phyloP scores from a whole-genome alignment of 2,329 filamentous ascomycete species.

The Sporothrix mexicana region DNA sequence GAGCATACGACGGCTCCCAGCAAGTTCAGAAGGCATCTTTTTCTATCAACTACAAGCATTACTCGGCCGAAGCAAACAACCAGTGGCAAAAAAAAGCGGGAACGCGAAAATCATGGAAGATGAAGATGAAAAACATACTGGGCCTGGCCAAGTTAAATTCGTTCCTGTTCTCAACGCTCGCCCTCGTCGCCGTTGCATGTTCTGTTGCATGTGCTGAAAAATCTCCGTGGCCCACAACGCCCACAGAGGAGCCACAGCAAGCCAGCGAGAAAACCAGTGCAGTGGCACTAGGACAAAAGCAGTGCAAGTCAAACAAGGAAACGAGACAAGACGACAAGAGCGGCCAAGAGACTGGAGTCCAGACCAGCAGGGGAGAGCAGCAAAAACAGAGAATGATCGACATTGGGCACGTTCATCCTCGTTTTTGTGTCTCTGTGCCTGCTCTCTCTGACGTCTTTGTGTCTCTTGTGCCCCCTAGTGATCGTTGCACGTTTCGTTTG shows the following conservation, averaged over 20 bases:
- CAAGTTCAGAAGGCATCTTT: background rate
- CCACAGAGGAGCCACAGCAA: background rate
- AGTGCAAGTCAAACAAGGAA: constrained; percentile 15
- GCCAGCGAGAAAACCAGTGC: background rate
- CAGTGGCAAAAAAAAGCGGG: background rate
- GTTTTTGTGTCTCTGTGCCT: too few relatives aligned
- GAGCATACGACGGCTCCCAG: constrained; percentile 6
- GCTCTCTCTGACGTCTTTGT: too few relatives aligned
- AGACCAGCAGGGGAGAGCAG: background rate
- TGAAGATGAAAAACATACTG: background rate
- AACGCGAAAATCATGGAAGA: background rate
- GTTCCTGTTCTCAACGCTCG: background rate
- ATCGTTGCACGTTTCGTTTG: background rate
- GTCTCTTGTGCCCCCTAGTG: background rate
- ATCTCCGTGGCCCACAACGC: constrained; percentile 1
- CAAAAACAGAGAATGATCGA: constrained; percentile 15
- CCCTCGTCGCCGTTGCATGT: background rate
- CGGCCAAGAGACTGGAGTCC: background rate
- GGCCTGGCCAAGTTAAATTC: background rate
- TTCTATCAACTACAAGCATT: too few relatives aligned
- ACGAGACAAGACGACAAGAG: background rate
- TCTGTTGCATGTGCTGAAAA: constrained; percentile 8
- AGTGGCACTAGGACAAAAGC: background rate
- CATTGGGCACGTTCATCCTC: background rate
- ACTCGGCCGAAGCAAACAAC: background rate